Base-by-base conservation (phyloP, 225 moss, liverwort and hornwort species). In the Lunularia cruciata region DNA sequence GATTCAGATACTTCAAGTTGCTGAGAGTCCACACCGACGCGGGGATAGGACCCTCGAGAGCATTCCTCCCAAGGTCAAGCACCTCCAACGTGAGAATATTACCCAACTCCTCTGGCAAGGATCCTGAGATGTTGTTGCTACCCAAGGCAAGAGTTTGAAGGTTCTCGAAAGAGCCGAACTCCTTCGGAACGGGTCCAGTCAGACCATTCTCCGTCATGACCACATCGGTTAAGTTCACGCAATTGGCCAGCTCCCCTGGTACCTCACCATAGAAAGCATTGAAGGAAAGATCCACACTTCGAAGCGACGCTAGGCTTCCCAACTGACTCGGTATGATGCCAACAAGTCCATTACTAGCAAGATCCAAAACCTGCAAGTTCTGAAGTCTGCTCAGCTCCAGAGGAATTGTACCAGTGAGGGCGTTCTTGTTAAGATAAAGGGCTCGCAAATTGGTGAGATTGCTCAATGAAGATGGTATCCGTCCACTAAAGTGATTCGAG, bases 401-500 rank as follows among this genome's bases (percentile, higher is more conserved):
- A 0, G 82, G 86, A 18, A 94, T 83, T 14, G 73, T 77, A 35
- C 91, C 89, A 1, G 90, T 83, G 48, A 95, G 77, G 6, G 84
- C 77, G 36, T 95, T 95, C 8, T 86, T 58, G 19, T 88, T 81
- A 11, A 95, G 87, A 30, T 87, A 92, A 1, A 90, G 23, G 15
- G 84, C 85, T 5, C 79, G 82, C 69, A 95, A 65, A 45, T 61
- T 78, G 13, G 84, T 77, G 78, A 86, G 85, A 59, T 87, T 92
- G 68, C 92, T 83, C 15, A 95, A 61, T 1, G 88, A 81, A 2
- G 76, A 63, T 10, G 92, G 92, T 34, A 95, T 73, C n/a, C 85
- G 82, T 49, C 95, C 95, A 55, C 76, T 90, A 28, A 95, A 73
- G 1, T 78, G 65, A 46, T 95, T 95, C 9, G 83, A 83, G 58